Evolutionary conservation across 345 rosid species (phyloP).

Genomic region (Rhodomyrtus tomentosa): DNA sequence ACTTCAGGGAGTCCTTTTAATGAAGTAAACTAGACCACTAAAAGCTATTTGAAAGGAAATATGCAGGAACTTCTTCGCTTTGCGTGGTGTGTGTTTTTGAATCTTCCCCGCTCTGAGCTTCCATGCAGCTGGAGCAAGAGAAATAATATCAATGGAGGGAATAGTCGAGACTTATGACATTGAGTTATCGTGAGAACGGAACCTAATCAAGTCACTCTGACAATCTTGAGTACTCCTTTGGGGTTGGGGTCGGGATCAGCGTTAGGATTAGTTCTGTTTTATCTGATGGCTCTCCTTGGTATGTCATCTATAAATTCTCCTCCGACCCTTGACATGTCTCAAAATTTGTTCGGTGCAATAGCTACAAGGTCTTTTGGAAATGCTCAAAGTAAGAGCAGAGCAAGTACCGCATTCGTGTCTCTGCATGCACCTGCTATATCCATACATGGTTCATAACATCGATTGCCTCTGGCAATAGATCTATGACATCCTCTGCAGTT

Average conservation of each 20-base stretch:
- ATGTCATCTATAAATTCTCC: not conserved
- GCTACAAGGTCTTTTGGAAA: not conserved
- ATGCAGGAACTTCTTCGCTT: too few relatives aligned
- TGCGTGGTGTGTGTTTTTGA: too few relatives aligned
- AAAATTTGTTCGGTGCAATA: not conserved
- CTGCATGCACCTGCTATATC: not conserved
- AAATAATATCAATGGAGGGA: not conserved
- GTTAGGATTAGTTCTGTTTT: not conserved
- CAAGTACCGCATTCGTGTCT: not conserved
- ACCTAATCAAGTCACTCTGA: not conserved
- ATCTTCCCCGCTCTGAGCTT: not conserved
- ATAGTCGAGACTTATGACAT: not conserved
- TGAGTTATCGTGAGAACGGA: not conserved
- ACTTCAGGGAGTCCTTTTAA: not conserved
- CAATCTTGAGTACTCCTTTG: not conserved
- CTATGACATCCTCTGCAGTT: not conserved
- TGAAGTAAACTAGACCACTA: not conserved
- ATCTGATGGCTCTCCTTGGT: not conserved
- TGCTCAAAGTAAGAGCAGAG: not conserved
- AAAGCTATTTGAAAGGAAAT: too few relatives aligned
- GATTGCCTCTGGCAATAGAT: not conserved
- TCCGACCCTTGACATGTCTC: not conserved
- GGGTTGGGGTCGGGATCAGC: not conserved
- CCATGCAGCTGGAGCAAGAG: not conserved
- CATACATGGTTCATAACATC: not conserved